phyloP scores from a whole-genome alignment of 2,329 filamentous ascomycete species.

The Nothomitra cinnamomea region DNA sequence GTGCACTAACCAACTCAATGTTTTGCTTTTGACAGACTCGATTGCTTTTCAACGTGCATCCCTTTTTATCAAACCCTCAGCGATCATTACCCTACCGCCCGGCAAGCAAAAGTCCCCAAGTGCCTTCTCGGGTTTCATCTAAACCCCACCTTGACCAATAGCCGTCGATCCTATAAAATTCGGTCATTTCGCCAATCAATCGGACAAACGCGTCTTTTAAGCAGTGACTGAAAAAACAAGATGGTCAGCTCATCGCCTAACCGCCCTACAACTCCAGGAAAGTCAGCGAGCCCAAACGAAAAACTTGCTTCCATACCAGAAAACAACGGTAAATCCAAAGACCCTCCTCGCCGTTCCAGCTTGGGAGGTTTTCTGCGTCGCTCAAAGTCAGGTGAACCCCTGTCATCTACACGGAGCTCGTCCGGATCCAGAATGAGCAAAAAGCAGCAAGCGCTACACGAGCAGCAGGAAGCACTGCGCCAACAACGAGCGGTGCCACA shows the following conservation, averaged over 20 bases:
- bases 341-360: slow-evolving; percentile 3
- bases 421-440: slow-evolving; percentile 7
- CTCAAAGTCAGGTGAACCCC: slow-evolving; percentile 14
- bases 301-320: slow-evolving; percentile 2
- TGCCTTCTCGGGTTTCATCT: not conserved
- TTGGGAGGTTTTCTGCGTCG: slow-evolving; percentile 14
- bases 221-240: not conserved
- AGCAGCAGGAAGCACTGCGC: not conserved
- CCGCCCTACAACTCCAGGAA: slow-evolving; percentile 1
- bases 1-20: not conserved
- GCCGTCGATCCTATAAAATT: not conserved
- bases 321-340: slow-evolving; percentile 2
- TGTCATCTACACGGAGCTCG: slow-evolving; percentile 7
- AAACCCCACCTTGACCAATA: not conserved
- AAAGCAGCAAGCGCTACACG: slow-evolving; percentile 2
- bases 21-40: not conserved
- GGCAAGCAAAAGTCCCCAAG: no score
- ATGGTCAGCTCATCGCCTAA: slow-evolving; percentile 4
- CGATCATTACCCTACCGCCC: not conserved
- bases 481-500: slow-evolving; percentile 1
- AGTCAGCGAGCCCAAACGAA: not conserved
- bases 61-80: not conserved
- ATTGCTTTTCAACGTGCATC: not conserved
- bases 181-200: not conserved
- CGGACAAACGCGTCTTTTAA: not conserved